These are phyloP conservation scores for Raffaelea ambrosiae DNA, from an alignment of 2,329 filamentous ascomycete species.

Conservation along the genomic window DNA sequence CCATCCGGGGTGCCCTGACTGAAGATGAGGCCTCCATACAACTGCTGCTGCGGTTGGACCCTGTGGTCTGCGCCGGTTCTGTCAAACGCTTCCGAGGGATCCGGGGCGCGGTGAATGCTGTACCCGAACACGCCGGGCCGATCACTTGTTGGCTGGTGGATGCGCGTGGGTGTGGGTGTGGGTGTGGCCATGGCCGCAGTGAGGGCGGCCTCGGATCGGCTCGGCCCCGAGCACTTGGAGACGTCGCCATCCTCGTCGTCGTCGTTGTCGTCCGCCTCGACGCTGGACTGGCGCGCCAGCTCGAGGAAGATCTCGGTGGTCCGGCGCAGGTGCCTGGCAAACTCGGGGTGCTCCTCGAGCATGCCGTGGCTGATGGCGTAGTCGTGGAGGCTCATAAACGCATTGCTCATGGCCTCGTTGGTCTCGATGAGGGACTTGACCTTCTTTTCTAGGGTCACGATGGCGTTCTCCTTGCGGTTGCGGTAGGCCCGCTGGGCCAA, in stretches of 20 bases:
- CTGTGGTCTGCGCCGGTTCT: too few species aligned
- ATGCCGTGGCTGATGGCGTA: conserved; percentile 50
- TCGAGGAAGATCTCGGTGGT: conserved; percentile 51
- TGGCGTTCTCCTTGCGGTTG: conserved; percentile 74
- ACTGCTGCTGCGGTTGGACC: background rate
- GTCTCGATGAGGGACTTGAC: conserved; percentile 60
- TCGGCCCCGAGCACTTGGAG: too few species aligned
- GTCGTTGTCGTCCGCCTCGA: conserved; percentile 22
- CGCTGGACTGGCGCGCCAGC: conserved; percentile 39
- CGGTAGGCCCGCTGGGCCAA: conserved; percentile 80
- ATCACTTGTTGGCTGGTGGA: background rate
- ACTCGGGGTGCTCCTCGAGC: conserved; percentile 45
- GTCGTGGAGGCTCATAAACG: conserved; percentile 61
- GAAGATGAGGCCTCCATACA: conserved; percentile 20
- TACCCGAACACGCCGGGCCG: too few species aligned
- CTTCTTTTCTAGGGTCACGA: conserved; percentile 61
- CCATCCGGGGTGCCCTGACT: conserved; percentile 13
- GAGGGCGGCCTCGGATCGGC: background rate
- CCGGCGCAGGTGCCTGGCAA: conserved; percentile 47
- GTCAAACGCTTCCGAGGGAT: too few species aligned
- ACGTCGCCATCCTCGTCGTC: background rate
- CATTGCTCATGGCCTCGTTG: conserved; percentile 65
- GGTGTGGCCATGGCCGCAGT: background rate
- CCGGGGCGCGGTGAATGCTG: too few species aligned
- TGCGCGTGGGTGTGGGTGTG: too few species aligned